Conservation (phyloP, 306 rosid species). For the Senna tora region DNA sequence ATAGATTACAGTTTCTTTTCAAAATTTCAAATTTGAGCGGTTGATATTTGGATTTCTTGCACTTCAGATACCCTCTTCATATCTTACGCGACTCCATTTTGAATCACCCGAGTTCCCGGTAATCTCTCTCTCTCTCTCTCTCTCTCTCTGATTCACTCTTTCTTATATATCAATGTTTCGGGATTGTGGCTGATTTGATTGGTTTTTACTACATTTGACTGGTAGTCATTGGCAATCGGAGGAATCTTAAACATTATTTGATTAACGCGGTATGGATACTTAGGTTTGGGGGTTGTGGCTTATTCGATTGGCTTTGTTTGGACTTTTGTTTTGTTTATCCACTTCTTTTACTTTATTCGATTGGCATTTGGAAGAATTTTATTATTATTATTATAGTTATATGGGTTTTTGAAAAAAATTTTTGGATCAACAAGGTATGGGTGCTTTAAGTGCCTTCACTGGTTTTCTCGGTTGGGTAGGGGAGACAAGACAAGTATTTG, state of each 20-base stretch:
- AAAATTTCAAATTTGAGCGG: neutral
- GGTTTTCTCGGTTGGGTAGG: neutral
- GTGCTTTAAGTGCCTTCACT: neutral
- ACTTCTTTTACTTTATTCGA: conserved; percentile 17
- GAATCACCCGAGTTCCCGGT: conserved; percentile 23
- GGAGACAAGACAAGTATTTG: no score
- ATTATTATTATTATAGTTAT: neutral
- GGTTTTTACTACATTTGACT: conserved; percentile 26
- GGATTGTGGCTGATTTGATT: conserved; percentile 9
- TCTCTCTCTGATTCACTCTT: conserved; percentile 16
- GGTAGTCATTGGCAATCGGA: conserved; percentile 12
- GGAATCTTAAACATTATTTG: neutral
- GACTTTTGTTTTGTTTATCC: neutral
- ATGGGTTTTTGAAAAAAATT: conserved; percentile 11
- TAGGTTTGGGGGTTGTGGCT: neutral
- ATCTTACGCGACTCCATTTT: neutral
- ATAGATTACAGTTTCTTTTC: neutral
- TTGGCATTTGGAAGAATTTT: neutral
- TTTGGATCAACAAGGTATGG: neutral
- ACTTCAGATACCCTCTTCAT: neutral
- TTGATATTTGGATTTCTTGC: neutral
- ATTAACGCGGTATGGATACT: neutral
- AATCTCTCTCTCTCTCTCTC: conserved; percentile 34
- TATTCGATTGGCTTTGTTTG: neutral
- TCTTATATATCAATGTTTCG: neutral